Percentiles rank a stretch among this genome's conserved stretches.
Evolutionary conservation across 805 yeast genomes (phyloP).

Genomic region (Kodamaea restingae): DNA sequence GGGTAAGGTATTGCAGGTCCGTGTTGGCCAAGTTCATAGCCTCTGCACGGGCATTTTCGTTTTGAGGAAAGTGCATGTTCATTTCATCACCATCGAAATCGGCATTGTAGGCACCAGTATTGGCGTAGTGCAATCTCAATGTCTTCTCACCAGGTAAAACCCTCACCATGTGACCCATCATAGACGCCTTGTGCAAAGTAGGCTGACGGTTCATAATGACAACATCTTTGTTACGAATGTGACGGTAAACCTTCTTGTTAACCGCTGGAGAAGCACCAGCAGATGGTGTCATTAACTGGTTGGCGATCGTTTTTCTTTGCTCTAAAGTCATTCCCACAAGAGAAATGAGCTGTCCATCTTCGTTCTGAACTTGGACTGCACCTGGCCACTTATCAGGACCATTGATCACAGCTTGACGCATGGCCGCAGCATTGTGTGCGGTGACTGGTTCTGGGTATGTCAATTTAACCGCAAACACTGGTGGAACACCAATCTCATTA

Average conservation of each 20-base stretch:
- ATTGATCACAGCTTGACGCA: slow-evolving; percentile 91
- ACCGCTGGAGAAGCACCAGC: slow-evolving; percentile 51
- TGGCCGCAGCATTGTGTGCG: slow-evolving; percentile 79
- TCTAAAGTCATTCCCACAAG: slow-evolving; percentile 86
- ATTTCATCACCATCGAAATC: slow-evolving; percentile 99
- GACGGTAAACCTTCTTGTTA: slow-evolving; percentile 92
- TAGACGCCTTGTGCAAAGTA: slow-evolving; percentile 96
- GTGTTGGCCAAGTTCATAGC: slow-evolving; percentile 94
- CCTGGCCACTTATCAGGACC: slow-evolving; percentile 99
- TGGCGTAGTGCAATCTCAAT: slow-evolving; percentile 93
- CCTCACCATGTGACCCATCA: slow-evolving; percentile 99
- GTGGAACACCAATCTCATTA: slow-evolving; percentile 97
- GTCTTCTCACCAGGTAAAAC: slow-evolving; percentile 98
- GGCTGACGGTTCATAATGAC: slow-evolving; percentile 99
- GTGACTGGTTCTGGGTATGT: slow-evolving; percentile 99
- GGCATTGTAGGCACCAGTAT: slow-evolving; percentile 98
- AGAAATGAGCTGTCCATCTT: slow-evolving; percentile 82
- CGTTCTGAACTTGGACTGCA: slow-evolving; percentile 92
- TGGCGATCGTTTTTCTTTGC: slow-evolving; percentile 92
- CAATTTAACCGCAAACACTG: slow-evolving; percentile 91
- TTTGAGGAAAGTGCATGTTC: slow-evolving; percentile 99
- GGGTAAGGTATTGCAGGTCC: slow-evolving; percentile 95
- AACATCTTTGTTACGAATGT: slow-evolving; percentile 90
- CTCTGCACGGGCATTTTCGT: slow-evolving; percentile 94
- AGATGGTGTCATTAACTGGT: slow-evolving; percentile 87